Percentiles rank a stretch among this genome's conserved stretches.
Conservation (phyloP, 257 asterid species). For the Przewalskia tangutica region DNA sequence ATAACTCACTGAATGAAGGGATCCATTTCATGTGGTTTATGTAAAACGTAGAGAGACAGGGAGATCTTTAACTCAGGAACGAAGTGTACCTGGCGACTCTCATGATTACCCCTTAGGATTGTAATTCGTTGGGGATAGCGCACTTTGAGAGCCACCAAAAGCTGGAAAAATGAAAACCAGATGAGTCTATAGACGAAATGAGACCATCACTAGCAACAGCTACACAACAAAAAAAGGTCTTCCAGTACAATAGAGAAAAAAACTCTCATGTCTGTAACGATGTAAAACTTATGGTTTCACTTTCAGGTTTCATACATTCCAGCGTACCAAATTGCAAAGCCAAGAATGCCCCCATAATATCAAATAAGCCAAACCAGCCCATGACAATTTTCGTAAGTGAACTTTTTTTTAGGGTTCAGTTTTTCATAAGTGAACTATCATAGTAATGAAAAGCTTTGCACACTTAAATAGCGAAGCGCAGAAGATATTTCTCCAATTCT, state of each 20-base stretch:
- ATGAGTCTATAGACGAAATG: neutral
- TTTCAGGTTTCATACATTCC: neutral
- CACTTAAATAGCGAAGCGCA: neutral
- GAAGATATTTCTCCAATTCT: neutral
- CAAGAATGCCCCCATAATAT: neutral
- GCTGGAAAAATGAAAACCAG: slow-evolving; percentile 15
- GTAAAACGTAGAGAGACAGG: neutral
- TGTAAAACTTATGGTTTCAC: neutral
- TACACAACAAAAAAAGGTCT: neutral
- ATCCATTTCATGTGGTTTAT: neutral
- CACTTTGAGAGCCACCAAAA: slow-evolving; percentile 43
- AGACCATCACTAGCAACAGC: neutral
- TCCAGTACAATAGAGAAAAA: neutral
- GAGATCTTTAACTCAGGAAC: neutral
- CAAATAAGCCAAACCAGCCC: neutral
- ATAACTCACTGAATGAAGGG: neutral
- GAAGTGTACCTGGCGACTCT: slow-evolving; percentile 56
- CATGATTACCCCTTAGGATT: slow-evolving; percentile 77
- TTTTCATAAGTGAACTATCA: neutral
- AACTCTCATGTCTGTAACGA: neutral
- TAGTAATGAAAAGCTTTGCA: neutral
- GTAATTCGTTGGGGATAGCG: slow-evolving; percentile 44
- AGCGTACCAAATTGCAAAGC: neutral
- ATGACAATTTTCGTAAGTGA: neutral
- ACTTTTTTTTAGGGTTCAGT: neutral